phyloP scores from a whole-genome alignment of 148 eudicot species.

The Rhododendron kiyosumense region DNA sequence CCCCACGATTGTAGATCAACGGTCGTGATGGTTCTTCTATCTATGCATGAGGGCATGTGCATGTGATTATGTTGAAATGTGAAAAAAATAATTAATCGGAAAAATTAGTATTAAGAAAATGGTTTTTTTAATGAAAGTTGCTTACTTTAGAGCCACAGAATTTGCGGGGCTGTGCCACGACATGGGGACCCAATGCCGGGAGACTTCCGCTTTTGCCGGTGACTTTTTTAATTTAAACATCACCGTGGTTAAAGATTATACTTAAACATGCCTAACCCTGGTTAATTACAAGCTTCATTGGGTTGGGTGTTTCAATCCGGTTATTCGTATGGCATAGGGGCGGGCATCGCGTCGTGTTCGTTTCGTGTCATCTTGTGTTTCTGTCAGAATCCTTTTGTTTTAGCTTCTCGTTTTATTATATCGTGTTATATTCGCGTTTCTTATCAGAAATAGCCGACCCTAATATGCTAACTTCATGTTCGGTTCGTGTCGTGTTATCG shows the following conservation, averaged over 20 bases:
- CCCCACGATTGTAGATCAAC: neutral
- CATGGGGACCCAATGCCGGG: constrained; percentile 27
- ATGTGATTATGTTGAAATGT: neutral
- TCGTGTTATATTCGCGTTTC: too few species aligned
- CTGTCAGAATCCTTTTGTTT: too few species aligned
- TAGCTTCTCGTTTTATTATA: too few species aligned
- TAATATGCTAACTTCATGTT: too few species aligned
- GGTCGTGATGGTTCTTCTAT: neutral
- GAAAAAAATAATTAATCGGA: neutral
- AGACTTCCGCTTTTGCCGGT: constrained; percentile 30
- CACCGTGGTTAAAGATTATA: neutral
- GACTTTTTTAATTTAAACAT: constrained; percentile 5
- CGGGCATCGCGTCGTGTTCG: too few species aligned
- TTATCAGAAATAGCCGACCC: too few species aligned
- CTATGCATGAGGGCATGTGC: neutral
- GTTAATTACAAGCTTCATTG: neutral
- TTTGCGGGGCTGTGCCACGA: constrained; percentile 24
- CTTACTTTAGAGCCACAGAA: constrained; percentile 13
- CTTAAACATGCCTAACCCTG: neutral
- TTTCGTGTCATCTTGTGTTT: too few species aligned
- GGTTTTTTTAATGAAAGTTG: neutral
- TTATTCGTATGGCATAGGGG: too few species aligned
- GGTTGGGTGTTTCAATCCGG: neutral
- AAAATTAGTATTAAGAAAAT: neutral
- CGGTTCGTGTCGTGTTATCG: too few species aligned